Conservation (phyloP, 2,329 filamentous ascomycete genomes). For the Penicillium corylophilum region DNA sequence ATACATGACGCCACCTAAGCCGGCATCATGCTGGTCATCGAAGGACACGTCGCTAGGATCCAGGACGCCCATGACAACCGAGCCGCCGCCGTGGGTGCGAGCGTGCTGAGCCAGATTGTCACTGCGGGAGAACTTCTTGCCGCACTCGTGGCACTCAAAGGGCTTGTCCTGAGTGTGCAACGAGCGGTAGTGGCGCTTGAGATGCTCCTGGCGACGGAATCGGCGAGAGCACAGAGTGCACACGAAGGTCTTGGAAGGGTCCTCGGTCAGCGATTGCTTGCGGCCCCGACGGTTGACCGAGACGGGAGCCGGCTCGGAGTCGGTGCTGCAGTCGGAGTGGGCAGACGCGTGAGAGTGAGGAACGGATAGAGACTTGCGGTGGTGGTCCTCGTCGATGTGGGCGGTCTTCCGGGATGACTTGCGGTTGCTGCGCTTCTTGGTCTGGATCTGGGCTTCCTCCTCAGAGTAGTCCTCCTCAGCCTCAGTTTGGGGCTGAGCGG, state of each 20-base stretch:
- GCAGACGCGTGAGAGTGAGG: constrained; percentile 44
- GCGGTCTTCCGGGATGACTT: constrained; percentile 47
- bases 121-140: constrained; percentile 98
- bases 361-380: constrained; percentile 38
- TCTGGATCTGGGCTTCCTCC: constrained; percentile 55
- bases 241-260: constrained; percentile 97
- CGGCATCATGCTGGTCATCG: constrained; percentile 60
- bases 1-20: constrained; percentile 75
- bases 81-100: constrained; percentile 85
- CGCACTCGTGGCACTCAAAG: constrained; percentile 95
- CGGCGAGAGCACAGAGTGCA: constrained; percentile 95
- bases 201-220: constrained; percentile 96
- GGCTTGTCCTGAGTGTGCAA: constrained; percentile 99
- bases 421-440: constrained; percentile 46
- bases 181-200: constrained; percentile 97
- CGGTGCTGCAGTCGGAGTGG: constrained; percentile 48
- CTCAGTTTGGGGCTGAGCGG: constrained; percentile 26
- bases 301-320: constrained; percentile 40
- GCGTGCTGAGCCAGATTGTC: constrained; percentile 97
- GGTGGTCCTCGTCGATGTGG: constrained; percentile 46
- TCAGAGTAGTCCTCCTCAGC: constrained; percentile 44
- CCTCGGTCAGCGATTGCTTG: constrained; percentile 97
- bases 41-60: constrained; percentile 61
- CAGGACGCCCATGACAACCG: constrained; percentile 86
- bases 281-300: constrained; percentile 87